phyloP scores from a whole-genome alignment of 345 rosid species.

The Eucalyptus caleyi region DNA sequence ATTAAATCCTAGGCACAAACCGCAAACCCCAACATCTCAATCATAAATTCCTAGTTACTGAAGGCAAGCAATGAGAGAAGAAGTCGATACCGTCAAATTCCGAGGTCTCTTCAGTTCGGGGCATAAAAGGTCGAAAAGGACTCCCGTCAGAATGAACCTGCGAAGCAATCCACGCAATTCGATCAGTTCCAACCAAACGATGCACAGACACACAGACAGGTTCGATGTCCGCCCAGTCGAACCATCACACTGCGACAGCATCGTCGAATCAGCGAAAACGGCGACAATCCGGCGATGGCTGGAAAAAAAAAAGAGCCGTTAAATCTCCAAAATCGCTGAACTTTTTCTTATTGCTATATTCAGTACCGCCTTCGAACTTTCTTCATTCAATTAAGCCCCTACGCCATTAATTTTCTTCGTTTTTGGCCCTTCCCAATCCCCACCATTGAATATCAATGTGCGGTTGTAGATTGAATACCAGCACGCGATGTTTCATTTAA shows the following conservation, averaged over 20 bases:
- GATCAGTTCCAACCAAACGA: neutral
- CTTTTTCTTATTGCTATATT: neutral
- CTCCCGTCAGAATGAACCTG: conserved; percentile 89
- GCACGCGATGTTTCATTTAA: neutral
- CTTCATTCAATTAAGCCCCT: neutral
- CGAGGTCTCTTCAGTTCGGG: conserved; percentile 81
- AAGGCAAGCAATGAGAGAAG: neutral
- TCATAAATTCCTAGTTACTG: too few species aligned
- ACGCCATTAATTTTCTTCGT: neutral
- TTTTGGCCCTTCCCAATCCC: neutral
- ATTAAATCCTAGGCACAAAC: too few species aligned
- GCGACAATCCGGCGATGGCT: neutral
- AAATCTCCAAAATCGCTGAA: neutral
- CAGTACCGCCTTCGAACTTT: neutral
- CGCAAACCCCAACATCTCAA: too few species aligned
- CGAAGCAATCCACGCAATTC: neutral
- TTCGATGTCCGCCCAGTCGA: neutral
- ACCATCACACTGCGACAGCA: neutral
- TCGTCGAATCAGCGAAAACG: neutral
- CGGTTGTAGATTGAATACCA: too few species aligned
- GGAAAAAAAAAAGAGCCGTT: neutral
- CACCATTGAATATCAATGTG: too few species aligned
- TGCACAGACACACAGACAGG: neutral
- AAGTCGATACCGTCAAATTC: conserved; percentile 67
- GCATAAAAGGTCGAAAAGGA: conserved; percentile 82